phyloP scores from a whole-genome alignment of 2,329 filamentous ascomycete species.

The Penicillium sp. region DNA sequence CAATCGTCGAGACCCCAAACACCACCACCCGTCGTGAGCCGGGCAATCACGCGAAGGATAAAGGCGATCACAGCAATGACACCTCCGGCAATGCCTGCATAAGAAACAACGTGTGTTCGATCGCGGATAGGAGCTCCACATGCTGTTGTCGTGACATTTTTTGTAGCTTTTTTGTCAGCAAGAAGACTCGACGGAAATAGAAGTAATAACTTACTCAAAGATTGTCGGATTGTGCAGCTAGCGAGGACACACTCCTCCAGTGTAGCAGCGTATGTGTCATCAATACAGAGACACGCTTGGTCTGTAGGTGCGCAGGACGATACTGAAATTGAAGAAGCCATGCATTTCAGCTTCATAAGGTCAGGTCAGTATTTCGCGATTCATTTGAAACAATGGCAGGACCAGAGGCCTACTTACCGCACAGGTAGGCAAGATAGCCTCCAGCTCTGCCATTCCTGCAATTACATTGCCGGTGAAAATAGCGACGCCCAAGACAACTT shows the following conservation, averaged over 20 bases:
- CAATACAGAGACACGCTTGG: conserved; percentile 40
- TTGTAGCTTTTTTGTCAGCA: conserved; percentile 29
- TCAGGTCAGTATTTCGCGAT: conserved; percentile 1
- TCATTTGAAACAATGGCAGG: neutral
- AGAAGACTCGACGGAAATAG: too few species aligned
- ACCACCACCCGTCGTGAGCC: conserved; percentile 33
- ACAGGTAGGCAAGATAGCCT: conserved; percentile 17
- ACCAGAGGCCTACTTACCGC: conserved; percentile 16
- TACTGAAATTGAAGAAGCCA: conserved; percentile 23
- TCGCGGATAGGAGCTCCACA: conserved; percentile 41
- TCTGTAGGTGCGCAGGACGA: conserved; percentile 39
- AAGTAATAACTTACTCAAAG: conserved; percentile 27
- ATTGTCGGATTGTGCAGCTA: conserved; percentile 37
- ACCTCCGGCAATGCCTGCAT: conserved; percentile 33
- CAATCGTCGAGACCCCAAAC: conserved; percentile 41
- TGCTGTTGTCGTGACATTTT: conserved; percentile 40
- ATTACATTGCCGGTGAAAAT: conserved; percentile 7
- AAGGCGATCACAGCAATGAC: conserved; percentile 34
- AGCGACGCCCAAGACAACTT: conserved; percentile 3
- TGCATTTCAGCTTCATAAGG: conserved; percentile 21
- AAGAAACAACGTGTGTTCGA: conserved; percentile 28
- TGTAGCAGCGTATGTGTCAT: conserved; percentile 29
- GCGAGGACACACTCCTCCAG: conserved; percentile 34
- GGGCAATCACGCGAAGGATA: conserved; percentile 36
- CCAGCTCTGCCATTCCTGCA: conserved; percentile 13